These are phyloP conservation scores for Pistacia atlantica DNA, from an alignment of 345 rosid genomes.

Conservation along the genomic window DNA sequence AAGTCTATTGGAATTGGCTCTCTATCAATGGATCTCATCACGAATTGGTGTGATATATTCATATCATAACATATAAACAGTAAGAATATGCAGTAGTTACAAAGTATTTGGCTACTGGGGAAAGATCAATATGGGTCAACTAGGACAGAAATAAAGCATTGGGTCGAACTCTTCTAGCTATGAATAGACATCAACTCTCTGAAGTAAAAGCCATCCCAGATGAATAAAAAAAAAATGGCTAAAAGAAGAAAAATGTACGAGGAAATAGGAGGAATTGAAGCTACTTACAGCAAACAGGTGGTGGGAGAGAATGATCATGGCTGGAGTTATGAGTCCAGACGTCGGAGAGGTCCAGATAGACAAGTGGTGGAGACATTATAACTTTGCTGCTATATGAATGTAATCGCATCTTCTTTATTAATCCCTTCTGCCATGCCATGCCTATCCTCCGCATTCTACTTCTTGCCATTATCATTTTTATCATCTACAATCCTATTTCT, in stretches of 20 bases:
- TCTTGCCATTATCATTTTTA: constrained; percentile 15
- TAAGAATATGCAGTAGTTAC: too few species aligned
- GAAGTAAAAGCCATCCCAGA: neutral
- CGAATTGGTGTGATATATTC: too few species aligned
- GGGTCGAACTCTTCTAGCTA: too few species aligned
- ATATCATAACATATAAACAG: too few species aligned
- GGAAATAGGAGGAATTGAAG: neutral
- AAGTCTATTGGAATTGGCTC: too few species aligned
- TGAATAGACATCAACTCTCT: neutral
- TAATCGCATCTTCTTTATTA: neutral
- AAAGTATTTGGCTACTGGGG: neutral
- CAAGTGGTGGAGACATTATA: constrained; percentile 71
- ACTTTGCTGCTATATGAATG: constrained; percentile 31
- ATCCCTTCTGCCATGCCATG: constrained; percentile 14
- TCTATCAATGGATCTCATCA: too few species aligned
- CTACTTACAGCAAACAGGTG: constrained; percentile 34
- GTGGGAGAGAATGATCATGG: constrained; percentile 20
- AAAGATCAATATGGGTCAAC: neutral
- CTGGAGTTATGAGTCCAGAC: constrained; percentile 44
- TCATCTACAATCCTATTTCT: too few species aligned
- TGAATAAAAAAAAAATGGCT: neutral
- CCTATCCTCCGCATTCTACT: constrained; percentile 14
- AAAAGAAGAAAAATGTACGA: neutral
- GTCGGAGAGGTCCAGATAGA: constrained; percentile 77
- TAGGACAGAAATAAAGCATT: too few species aligned